Conservation (phyloP, 495 filamentous ascomycete genomes). For the Aspergillus funiculosus region DNA sequence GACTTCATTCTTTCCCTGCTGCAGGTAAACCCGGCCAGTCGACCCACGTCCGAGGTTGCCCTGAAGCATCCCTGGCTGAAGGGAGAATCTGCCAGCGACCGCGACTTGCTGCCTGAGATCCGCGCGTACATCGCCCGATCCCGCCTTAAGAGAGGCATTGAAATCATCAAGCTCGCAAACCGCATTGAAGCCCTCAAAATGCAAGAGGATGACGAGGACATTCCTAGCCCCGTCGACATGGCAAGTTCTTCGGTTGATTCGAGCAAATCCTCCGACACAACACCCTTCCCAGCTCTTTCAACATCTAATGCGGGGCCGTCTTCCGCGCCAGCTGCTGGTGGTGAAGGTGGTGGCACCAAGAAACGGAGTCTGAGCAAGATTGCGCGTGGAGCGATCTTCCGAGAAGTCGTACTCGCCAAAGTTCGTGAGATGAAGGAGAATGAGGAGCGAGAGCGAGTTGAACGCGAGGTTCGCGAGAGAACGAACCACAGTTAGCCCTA, state of each 20-base stretch:
- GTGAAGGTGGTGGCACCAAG: slow-evolving; percentile 31
- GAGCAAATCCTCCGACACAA: slow-evolving; percentile 8
- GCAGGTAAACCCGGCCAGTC: slow-evolving; percentile 68
- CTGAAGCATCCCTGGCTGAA: slow-evolving; percentile 85
- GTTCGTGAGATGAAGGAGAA: slow-evolving; percentile 87
- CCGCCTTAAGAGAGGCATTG: slow-evolving; percentile 87
- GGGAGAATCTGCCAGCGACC: slow-evolving; percentile 82
- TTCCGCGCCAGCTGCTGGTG: slow-evolving; percentile 16
- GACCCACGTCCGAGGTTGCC: slow-evolving; percentile 76
- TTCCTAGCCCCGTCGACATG: slow-evolving; percentile 52
- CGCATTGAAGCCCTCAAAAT: slow-evolving; percentile 96
- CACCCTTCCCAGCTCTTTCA: slow-evolving; percentile 21
- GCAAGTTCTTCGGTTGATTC: slow-evolving; percentile 18
- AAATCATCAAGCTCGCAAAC: slow-evolving; percentile 93
- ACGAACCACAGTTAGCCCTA: slow-evolving; percentile 16
- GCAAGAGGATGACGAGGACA: slow-evolving; percentile 83
- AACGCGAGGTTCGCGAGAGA: slow-evolving; percentile 46
- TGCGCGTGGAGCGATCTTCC: slow-evolving; percentile 88
- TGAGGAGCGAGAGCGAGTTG: slow-evolving; percentile 66
- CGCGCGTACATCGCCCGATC: slow-evolving; percentile 88
- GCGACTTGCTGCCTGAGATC: slow-evolving; percentile 97
- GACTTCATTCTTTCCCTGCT: slow-evolving; percentile 83
- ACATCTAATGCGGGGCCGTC: slow-evolving; percentile 11
- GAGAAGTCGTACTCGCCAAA: slow-evolving; percentile 95
- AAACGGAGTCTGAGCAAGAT: slow-evolving; percentile 67